Percentiles rank a stretch among this genome's conserved stretches.
phyloP scores from a whole-genome alignment of 1,284 basidiomycete genomes.

The Heterobasidion occidentale region DNA sequence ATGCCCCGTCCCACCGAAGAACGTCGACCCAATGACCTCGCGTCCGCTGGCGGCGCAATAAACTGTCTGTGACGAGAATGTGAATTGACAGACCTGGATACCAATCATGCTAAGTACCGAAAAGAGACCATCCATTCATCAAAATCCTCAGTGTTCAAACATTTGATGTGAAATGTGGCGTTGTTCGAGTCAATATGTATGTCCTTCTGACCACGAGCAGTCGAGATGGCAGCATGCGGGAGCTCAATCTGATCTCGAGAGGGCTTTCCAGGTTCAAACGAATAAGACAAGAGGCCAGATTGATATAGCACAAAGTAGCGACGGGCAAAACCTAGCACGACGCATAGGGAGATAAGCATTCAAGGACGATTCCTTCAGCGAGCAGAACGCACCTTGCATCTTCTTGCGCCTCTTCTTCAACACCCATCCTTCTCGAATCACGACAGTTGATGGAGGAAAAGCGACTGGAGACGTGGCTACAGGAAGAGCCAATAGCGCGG shows the following conservation, averaged over 20 bases:
- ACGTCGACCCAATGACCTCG: slow-evolving; percentile 29
- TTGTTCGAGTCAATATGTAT: slow-evolving; percentile 72
- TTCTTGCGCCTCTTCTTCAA: slow-evolving; percentile 78
- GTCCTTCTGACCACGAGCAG: slow-evolving; percentile 57
- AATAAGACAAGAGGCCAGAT: slow-evolving; percentile 67
- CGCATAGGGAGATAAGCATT: slow-evolving; percentile 3
- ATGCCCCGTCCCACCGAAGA: slow-evolving; percentile 30
- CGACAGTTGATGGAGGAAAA: slow-evolving; percentile 1
- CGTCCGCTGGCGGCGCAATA: slow-evolving; percentile 36
- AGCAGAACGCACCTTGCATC: slow-evolving; percentile 57
- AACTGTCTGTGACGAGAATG: slow-evolving; percentile 38
- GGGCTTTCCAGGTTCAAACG: slow-evolving; percentile 64
- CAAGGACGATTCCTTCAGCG: not conserved
- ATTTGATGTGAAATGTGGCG: slow-evolving; percentile 76
- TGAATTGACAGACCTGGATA: not conserved
- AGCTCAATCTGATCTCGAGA: slow-evolving; percentile 64
- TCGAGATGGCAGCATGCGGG: slow-evolving; percentile 67
- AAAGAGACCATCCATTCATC: slow-evolving; percentile 66
- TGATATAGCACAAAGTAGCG: slow-evolving; percentile 67
- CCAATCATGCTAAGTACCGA: slow-evolving; percentile 32
- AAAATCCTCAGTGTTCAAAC: slow-evolving; percentile 63
- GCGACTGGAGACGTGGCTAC: not conserved
- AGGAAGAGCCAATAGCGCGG: not conserved
- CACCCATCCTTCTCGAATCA: slow-evolving; percentile 66
- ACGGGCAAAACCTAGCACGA: slow-evolving; percentile 64